phyloP scores from a whole-genome alignment of 768 basidiomycete species.

The Hortiboletus flavorubellus region DNA sequence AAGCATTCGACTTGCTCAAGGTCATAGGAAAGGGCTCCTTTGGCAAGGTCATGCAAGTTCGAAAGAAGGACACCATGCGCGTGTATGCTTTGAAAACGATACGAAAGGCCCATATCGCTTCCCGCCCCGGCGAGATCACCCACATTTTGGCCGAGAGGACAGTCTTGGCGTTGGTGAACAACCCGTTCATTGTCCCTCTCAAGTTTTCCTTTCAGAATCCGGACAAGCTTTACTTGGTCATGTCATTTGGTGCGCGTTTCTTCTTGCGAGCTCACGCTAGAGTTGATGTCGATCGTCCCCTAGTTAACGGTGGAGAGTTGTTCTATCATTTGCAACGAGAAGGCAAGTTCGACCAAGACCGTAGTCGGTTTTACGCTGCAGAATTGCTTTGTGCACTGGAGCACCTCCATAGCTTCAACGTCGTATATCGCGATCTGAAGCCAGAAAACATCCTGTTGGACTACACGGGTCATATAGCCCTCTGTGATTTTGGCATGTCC shows the following conservation, averaged over 20 bases:
- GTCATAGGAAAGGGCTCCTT: constrained; percentile 98
- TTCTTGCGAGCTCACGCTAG: neutral
- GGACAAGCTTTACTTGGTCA: constrained; percentile 95
- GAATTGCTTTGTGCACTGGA: constrained; percentile 93
- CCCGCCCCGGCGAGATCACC: constrained; percentile 93
- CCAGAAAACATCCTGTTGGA: constrained; percentile 98
- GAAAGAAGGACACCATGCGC: constrained; percentile 96
- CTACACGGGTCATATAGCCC: constrained; percentile 95
- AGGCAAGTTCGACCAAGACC: constrained; percentile 90
- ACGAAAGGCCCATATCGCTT: constrained; percentile 96
- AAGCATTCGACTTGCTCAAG: constrained; percentile 94
- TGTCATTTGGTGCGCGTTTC: constrained; percentile 78
- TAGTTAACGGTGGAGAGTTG: constrained; percentile 95
- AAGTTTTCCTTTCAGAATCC: constrained; percentile 99
- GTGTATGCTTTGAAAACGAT: constrained; percentile 99
- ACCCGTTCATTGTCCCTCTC: constrained; percentile 97
- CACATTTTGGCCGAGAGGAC: constrained; percentile 98
- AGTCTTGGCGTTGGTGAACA: constrained; percentile 94
- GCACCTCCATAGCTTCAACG: constrained; percentile 96
- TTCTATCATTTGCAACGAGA: constrained; percentile 98
- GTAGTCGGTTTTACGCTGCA: constrained; percentile 97
- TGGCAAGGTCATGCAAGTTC: constrained; percentile 99
- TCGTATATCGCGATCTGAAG: constrained; percentile 97
- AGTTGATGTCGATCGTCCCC: neutral
- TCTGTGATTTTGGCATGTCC: constrained; percentile 86